phyloP scores from a whole-genome alignment of 2,329 filamentous ascomycete genomes.

The Pestalotiopsis sp. region DNA sequence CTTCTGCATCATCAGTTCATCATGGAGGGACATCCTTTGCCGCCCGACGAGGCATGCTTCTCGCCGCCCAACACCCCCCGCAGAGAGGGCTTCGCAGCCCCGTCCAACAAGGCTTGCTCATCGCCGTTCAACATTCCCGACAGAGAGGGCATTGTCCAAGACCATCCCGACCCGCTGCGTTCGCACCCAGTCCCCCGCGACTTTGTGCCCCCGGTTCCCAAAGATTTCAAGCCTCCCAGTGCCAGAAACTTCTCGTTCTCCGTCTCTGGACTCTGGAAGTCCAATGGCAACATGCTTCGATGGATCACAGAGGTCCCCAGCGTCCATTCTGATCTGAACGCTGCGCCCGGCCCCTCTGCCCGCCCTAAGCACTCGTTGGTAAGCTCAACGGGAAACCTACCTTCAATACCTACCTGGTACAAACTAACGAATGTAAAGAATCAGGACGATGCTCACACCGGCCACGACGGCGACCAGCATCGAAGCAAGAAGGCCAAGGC shows the following conservation, averaged over 20 bases:
- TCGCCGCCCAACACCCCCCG: not conserved
- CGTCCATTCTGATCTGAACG: not conserved
- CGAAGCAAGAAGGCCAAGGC: slow-evolving; percentile 23
- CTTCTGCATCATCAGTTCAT: too few relatives aligned
- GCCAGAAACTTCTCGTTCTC: slow-evolving; percentile 26
- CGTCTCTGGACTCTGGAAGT: slow-evolving; percentile 23
- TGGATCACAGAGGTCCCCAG: slow-evolving; percentile 26
- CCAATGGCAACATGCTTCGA: slow-evolving; percentile 22
- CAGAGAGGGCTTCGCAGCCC: not conserved
- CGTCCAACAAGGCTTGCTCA: not conserved
- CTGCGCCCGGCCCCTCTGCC: slow-evolving; percentile 15
- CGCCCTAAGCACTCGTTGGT: slow-evolving; percentile 27
- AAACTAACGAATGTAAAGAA: not conserved
- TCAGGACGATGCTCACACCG: not conserved
- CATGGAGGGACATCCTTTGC: too few relatives aligned
- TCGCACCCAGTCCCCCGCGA: not conserved
- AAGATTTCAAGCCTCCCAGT: slow-evolving; percentile 16
- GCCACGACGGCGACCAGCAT: slow-evolving; percentile 17
- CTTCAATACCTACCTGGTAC: not conserved
- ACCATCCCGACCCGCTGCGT: not conserved
- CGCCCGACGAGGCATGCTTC: not conserved
- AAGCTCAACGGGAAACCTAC: not conserved
- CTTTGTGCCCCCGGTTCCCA: not conserved
- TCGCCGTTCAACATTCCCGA: slow-evolving; percentile 2
- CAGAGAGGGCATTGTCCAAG: not conserved